Evolutionary conservation across 2,329 filamentous ascomycete species (phyloP).

Genomic region (Gliomastix tumulicola): DNA sequence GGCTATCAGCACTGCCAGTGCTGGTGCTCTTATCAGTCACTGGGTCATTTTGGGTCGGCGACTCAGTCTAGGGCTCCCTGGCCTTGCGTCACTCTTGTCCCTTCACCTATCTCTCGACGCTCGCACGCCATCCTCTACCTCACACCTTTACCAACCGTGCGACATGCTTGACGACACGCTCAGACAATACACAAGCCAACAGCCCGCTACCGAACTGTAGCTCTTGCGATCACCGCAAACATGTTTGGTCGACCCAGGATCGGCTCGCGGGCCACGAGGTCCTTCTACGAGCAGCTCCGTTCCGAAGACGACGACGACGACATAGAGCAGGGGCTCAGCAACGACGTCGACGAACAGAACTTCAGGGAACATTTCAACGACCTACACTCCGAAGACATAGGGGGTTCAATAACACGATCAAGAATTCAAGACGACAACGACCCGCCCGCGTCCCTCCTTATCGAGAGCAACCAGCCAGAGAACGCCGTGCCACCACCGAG

Average conservation of each 20-base stretch:
- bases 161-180: too few species aligned
- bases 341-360: constrained; percentile 43
- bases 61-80: too few species aligned
- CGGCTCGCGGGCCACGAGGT: constrained; percentile 12
- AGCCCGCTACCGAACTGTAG: background rate
- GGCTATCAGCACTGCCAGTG: too few species aligned
- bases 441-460: constrained; percentile 55
- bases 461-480: constrained; percentile 39
- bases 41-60: too few species aligned
- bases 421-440: constrained; percentile 51
- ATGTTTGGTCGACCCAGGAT: constrained; percentile 5
- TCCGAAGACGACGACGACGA: constrained; percentile 21
- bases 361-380: constrained; percentile 43
- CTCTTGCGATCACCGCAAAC: constrained; percentile 5
- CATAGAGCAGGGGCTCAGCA: constrained; percentile 1
- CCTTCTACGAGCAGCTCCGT: constrained; percentile 44
- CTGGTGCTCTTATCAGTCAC: too few species aligned
- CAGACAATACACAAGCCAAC: too few species aligned
- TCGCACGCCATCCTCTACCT: too few species aligned
- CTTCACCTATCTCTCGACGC: too few species aligned
- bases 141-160: too few species aligned
- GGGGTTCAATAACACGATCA: too few species aligned
- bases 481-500: constrained; percentile 6
- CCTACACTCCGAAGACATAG: constrained; percentile 38
- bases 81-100: too few species aligned